These are phyloP conservation scores for Kwoniella sp. DNA, from an alignment of 768 basidiomycete species.

Conservation along the genomic window DNA sequence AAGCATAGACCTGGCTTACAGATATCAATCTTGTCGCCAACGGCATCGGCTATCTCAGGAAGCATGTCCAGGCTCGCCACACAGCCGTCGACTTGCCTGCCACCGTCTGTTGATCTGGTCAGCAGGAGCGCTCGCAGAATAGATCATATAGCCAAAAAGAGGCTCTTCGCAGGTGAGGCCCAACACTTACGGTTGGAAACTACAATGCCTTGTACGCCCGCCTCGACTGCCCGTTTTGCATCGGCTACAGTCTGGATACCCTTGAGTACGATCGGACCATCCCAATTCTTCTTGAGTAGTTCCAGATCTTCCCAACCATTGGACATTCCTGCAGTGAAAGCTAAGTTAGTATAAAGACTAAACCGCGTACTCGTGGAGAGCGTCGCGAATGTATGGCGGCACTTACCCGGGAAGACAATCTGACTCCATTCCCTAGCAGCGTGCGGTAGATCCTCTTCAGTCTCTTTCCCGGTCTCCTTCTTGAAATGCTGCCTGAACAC, in stretches of 20 bases:
- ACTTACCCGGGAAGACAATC: not conserved
- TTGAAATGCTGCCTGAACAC: slow-evolving; percentile 3
- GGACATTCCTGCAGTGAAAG: not conserved
- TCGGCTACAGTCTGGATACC: slow-evolving; percentile 72
- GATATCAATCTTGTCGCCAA: slow-evolving; percentile 3
- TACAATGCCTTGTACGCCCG: slow-evolving; percentile 70
- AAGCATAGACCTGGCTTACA: not conserved
- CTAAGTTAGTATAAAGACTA: no score
- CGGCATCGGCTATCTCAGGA: slow-evolving; percentile 63
- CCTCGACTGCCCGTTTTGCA: slow-evolving; percentile 70
- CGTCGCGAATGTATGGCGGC: not conserved
- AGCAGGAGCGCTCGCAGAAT: not conserved
- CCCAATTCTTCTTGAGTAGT: not conserved
- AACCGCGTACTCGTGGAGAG: no score
- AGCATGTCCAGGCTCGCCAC: slow-evolving; percentile 73
- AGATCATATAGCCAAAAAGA: no score
- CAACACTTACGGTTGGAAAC: slow-evolving; percentile 66
- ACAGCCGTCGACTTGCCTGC: slow-evolving; percentile 71
- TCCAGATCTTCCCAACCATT: slow-evolving; percentile 5
- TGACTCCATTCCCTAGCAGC: not conserved
- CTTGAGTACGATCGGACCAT: slow-evolving; percentile 62
- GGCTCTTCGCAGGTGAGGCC: no score
- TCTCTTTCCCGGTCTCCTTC: slow-evolving; percentile 1
- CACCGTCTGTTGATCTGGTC: slow-evolving; percentile 48
- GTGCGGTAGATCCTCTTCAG: not conserved